A percentile compares a stretch with the other conserved stretches of the same genome.
These are phyloP conservation scores for Kwoniella pini DNA, from an alignment of 768 basidiomycete genomes.

Conservation along the genomic window DNA sequence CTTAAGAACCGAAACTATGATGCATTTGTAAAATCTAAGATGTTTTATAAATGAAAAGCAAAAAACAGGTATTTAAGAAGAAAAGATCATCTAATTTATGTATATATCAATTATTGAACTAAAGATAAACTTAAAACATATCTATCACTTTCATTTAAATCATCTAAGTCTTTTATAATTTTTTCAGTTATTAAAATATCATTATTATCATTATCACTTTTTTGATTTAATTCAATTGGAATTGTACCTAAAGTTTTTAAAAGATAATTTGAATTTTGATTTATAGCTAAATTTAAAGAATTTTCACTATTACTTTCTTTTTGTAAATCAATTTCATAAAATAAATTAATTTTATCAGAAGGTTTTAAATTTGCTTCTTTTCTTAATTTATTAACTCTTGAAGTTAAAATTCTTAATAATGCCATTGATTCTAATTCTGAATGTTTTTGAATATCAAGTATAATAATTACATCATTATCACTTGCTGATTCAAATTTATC, in stretches of 20 bases:
- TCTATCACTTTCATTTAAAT: conserved; percentile 31
- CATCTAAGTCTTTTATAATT: conserved; percentile 44
- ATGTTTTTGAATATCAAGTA: conserved; percentile 85
- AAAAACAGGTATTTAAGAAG: too few species aligned
- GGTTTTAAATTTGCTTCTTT: conserved; percentile 95
- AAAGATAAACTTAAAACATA: conserved; percentile 25
- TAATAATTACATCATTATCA: conserved; percentile 90
- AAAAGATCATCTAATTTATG: too few species aligned
- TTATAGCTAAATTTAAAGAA: conserved; percentile 58
- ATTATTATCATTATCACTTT: conserved; percentile 56
- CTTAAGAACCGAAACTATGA: too few species aligned
- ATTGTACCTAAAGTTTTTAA: conserved; percentile 71
- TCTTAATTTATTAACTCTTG: conserved; percentile 88
- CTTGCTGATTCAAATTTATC: conserved; percentile 70
- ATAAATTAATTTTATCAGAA: conserved; percentile 88
- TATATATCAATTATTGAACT: neutral
- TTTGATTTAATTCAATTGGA: conserved; percentile 64
- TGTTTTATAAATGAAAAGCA: too few species aligned
- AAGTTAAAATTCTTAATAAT: conserved; percentile 83
- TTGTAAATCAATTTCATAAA: conserved; percentile 75
- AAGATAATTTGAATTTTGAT: conserved; percentile 69
- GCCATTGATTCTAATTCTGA: conserved; percentile 84
- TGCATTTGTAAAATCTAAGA: too few species aligned
- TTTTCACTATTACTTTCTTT: conserved; percentile 61
- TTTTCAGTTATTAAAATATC: conserved; percentile 76